phyloP scores from a whole-genome alignment of 2,329 filamentous ascomycete species.

The Samsoniella hepiali region DNA sequence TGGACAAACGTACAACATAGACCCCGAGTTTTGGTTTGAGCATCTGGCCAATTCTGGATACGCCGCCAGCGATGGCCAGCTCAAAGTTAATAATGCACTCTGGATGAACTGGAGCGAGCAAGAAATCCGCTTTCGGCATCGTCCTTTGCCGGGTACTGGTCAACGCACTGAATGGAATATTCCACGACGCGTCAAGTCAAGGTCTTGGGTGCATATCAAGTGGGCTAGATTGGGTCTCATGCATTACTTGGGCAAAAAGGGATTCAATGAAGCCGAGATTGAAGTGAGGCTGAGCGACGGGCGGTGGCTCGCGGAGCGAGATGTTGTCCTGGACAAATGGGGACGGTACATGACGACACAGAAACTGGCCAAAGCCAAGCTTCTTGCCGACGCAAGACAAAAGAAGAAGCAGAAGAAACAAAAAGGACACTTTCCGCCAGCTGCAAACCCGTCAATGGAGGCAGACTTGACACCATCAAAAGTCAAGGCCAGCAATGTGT shows the following conservation, averaged over 20 bases:
- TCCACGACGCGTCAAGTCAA: conserved; percentile 19
- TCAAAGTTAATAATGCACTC: conserved; percentile 29
- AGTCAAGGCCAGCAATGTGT: conserved; percentile 27
- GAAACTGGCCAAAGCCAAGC: conserved; percentile 18
- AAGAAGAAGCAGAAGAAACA: conserved; percentile 16
- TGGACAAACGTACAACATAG: conserved; percentile 28
- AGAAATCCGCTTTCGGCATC: conserved; percentile 28
- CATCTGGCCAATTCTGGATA: conserved; percentile 29
- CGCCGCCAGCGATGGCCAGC: conserved; percentile 27
- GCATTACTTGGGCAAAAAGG: conserved; percentile 27
- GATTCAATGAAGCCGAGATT: conserved; percentile 27
- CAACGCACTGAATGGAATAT: conserved; percentile 27
- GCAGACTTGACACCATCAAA: conserved; percentile 16
- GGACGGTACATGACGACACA: conserved; percentile 24
- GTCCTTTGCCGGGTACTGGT: conserved; percentile 23
- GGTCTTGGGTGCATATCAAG: conserved; percentile 25
- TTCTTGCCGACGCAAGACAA: not conserved
- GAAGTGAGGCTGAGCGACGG: conserved; percentile 25
- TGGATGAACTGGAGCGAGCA: conserved; percentile 31
- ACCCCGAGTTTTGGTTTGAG: conserved; percentile 31
- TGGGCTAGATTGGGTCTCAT: conserved; percentile 25
- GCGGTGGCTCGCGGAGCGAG: conserved; percentile 26
- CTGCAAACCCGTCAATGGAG: not conserved
- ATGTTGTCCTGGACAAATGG: conserved; percentile 24
- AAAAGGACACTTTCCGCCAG: not conserved